Evolutionary conservation across 441 rosid genomes (phyloP), one percentile per base, ranked within the genome.

Genomic region (Eruca vesicaria): DNA sequence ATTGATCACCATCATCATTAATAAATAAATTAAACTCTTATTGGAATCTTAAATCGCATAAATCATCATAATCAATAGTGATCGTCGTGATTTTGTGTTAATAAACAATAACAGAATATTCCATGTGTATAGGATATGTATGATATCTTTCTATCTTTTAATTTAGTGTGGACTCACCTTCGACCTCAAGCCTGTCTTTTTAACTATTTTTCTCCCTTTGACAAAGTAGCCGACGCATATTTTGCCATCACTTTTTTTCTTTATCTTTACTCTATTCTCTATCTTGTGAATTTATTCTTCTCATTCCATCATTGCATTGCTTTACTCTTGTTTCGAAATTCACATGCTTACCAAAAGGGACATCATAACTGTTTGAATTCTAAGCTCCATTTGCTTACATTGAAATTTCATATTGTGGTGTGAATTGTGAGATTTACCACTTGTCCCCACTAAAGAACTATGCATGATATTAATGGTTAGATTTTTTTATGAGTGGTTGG

Each of bases 161-260:
- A 69, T 20, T 69, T 41, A 38, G 32, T 63, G 52, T 63, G 43
- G 58, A 53, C 14, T 63, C 74, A 76, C 31, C 79, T 63, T 76
- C 70, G 32, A 63, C 60, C 50, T 52, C 52, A 69, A 41, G 50
- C 31, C n/a, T 69, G 55, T 63, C 79, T 62, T 75, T 19, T 29
- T 68, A 28, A 63, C 74, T 69, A 76, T 41, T 76, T 41, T 58
- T 62, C 70, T 63, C 52, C 60, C 75, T 76, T 76, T 69, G 71
- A 43, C 66, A 76, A 76, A 76, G 71, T 70, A 70, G 80, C 80
- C 75, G 80, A 76, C 80, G 80, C 66, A 69, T 19, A 69, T 63
- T 35, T 68, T 68, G 68, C 52, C 36, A 35, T 61, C 69, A 52
- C 73, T 10, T 21, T 55, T 15, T 65, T 58, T 58, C 31, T 50